phyloP scores from a whole-genome alignment of 257 asterid species.

The Solanum rostratum region DNA sequence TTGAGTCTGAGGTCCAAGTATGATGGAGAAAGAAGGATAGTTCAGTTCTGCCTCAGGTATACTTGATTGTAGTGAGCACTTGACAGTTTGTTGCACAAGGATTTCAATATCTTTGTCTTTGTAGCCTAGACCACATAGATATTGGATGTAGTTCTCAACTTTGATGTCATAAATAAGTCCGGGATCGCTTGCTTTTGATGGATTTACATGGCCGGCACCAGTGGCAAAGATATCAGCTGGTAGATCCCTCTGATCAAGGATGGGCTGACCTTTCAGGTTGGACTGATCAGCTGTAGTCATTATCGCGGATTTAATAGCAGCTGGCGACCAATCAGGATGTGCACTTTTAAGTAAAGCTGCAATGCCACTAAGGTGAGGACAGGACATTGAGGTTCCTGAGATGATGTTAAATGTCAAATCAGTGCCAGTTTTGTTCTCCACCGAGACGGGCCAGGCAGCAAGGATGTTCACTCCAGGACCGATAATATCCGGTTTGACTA shows the following conservation, averaged over 20 bases:
- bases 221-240: slow-evolving; percentile 17
- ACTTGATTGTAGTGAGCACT: slow-evolving; percentile 9
- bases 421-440: slow-evolving; percentile 4
- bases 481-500: slow-evolving; percentile 12
- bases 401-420: slow-evolving; percentile 10
- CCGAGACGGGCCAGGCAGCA: slow-evolving; percentile 10
- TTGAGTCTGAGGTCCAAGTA: slow-evolving; percentile 11
- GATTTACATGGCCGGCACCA: slow-evolving; percentile 37
- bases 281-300: slow-evolving; percentile 11
- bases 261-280: not conserved
- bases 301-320: slow-evolving; percentile 13
- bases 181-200: slow-evolving; percentile 14
- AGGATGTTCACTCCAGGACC: slow-evolving; percentile 17
- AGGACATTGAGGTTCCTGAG: slow-evolving; percentile 18
- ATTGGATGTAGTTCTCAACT: slow-evolving; percentile 1
- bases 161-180: slow-evolving; percentile 9
- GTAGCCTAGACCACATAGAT: slow-evolving; percentile 13
- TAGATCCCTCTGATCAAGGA: not conserved
- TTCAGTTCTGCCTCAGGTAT: slow-evolving; percentile 25
- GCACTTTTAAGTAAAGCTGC: slow-evolving; percentile 8
- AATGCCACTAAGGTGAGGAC: slow-evolving; percentile 17
- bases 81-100: slow-evolving; percentile 3
- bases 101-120: not conserved
- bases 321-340: slow-evolving; percentile 11
- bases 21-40: slow-evolving; percentile 25